Conservation (phyloP, 2,329 filamentous ascomycete genomes). For the Apiospora sp. region DNA sequence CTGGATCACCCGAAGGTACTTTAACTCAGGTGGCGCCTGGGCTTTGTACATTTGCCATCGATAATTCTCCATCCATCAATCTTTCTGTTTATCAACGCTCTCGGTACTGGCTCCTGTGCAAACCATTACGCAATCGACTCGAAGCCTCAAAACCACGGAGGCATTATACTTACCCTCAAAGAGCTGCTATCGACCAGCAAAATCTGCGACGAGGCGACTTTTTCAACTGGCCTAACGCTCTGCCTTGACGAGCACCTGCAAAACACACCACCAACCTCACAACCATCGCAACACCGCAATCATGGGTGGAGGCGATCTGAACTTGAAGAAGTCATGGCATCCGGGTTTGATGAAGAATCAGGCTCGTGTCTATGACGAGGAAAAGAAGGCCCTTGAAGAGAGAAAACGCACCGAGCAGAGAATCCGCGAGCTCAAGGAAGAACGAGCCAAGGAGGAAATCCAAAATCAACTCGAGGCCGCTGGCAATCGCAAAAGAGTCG, state of each 20-base stretch:
- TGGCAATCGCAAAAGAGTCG: constrained; percentile 79
- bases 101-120: too few relatives aligned
- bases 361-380: constrained; percentile 87
- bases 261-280: constrained; percentile 30
- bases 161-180: background rate
- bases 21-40: constrained; percentile 5
- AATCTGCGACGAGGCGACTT: background rate
- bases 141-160: background rate
- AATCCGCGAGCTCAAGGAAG: constrained; percentile 91
- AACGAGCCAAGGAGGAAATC: constrained; percentile 90
- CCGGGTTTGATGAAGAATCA: constrained; percentile 91
- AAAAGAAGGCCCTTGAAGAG: constrained; percentile 91
- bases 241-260: background rate
- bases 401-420: constrained; percentile 93
- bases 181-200: background rate
- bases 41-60: background rate
- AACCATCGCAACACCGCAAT: constrained; percentile 48
- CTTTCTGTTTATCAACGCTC: background rate
- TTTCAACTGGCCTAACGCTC: constrained; percentile 1
- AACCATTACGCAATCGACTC: background rate
- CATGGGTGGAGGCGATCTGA: constrained; percentile 91
- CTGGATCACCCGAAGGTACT: background rate
- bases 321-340: constrained; percentile 95
- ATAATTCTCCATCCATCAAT: constrained; percentile 1
- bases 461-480: constrained; percentile 89